Evolutionary conservation across 78 protist species (phyloP).

Genomic region (Dictyostelium firmibasis): DNA sequence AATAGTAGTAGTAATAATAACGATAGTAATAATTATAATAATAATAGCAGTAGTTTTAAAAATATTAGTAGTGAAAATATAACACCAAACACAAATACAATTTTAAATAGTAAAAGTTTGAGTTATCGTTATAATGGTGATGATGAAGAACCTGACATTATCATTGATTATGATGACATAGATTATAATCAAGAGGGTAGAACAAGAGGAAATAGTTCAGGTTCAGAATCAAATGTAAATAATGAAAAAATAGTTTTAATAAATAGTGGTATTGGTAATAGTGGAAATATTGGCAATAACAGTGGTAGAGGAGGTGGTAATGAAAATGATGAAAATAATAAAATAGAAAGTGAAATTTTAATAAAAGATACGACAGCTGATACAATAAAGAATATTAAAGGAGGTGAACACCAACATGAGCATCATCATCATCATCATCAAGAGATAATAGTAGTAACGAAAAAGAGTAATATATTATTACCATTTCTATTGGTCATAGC

Average conservation of each 20-base stretch:
- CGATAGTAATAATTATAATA: not conserved
- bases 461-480: not conserved
- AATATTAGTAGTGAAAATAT: not conserved
- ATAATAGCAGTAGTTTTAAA: not conserved
- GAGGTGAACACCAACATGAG: not conserved
- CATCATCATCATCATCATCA: not conserved
- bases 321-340: not conserved
- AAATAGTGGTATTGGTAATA: constrained; percentile 2
- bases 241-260: not conserved
- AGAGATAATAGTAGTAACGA: not conserved
- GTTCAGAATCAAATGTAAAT: not conserved
- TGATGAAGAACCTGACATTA: constrained; percentile 7
- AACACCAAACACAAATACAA: not conserved
- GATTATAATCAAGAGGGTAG: not conserved
- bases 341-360: not conserved
- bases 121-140: not conserved
- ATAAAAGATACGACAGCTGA: not conserved
- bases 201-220: not conserved
- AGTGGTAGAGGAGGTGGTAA: not conserved
- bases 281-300: not conserved
- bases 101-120: not conserved
- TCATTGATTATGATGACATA: not conserved
- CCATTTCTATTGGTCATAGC: constrained; percentile 60
- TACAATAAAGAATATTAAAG: not conserved
- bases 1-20: not conserved